Evolutionary conservation across 257 asterid species (phyloP).

Genomic region (Solanum pennellii): DNA sequence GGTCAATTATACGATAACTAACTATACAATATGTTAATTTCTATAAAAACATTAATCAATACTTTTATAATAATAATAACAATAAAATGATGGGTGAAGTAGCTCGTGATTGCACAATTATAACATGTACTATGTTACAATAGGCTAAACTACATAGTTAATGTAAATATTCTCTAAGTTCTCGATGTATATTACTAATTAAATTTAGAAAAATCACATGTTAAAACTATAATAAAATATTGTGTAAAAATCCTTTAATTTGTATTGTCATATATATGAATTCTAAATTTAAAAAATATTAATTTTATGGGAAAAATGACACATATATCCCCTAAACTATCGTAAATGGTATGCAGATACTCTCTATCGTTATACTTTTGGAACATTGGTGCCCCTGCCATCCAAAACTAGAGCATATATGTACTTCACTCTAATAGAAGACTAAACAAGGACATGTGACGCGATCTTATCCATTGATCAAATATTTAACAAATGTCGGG

Average conservation of each 20-base stretch:
- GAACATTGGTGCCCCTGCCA: too few species aligned
- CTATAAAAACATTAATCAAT: neutral
- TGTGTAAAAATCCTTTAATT: neutral
- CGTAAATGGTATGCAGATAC: neutral
- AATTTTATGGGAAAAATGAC: too few species aligned
- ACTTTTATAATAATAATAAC: too few species aligned
- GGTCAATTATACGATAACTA: neutral
- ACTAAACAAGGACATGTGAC: too few species aligned
- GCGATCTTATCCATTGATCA: too few species aligned
- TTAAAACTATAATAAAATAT: neutral
- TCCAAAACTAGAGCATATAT: too few species aligned
- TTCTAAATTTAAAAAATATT: too few species aligned
- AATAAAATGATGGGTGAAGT: neutral
- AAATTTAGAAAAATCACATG: neutral
- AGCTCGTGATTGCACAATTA: neutral
- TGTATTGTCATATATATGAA: neutral
- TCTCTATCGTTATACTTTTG: neutral
- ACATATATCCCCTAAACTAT: too few species aligned
- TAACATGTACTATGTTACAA: neutral
- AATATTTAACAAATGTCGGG: too few species aligned
- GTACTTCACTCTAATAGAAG: too few species aligned
- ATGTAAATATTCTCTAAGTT: neutral
- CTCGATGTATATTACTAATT: neutral
- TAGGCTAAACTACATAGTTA: neutral
- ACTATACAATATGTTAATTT: neutral